These are phyloP conservation scores for Allantophomopsis lycopodina DNA, from an alignment of 2,329 filamentous ascomycete genomes.

Conservation along the genomic window DNA sequence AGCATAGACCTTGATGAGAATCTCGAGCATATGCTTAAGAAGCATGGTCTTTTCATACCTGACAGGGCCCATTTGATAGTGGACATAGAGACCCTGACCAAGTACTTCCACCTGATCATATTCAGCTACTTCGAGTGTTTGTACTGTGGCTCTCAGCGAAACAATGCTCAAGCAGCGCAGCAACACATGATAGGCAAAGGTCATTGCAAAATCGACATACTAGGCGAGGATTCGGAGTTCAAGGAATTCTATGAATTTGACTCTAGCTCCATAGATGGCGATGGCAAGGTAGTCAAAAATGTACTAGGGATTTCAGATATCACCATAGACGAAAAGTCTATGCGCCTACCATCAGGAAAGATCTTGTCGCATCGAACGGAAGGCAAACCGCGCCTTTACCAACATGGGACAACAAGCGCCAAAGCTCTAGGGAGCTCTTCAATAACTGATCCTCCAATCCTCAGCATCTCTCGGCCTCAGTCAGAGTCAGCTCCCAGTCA, in stretches of 20 bases:
- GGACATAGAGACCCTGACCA: conserved; percentile 30
- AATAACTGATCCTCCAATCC: not conserved
- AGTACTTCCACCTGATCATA: conserved; percentile 33
- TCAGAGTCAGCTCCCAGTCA: not conserved
- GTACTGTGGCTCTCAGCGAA: conserved; percentile 29
- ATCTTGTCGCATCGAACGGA: conserved; percentile 1
- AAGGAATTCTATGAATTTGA: conserved; percentile 25
- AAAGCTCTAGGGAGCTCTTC: too few species aligned
- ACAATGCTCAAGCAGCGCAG: conserved; percentile 28
- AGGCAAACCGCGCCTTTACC: conserved; percentile 1
- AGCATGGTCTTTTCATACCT: conserved; percentile 31
- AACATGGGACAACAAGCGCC: not conserved
- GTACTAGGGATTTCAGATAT: not conserved
- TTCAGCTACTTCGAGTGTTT: conserved; percentile 34
- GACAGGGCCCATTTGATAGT: conserved; percentile 24
- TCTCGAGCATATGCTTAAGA: conserved; percentile 31
- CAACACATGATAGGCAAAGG: conserved; percentile 36
- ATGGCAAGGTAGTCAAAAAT: not conserved
- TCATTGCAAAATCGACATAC: conserved; percentile 29
- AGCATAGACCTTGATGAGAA: conserved; percentile 21
- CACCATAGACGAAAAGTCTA: not conserved
- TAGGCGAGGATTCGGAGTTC: conserved; percentile 21
- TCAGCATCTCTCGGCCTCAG: conserved; percentile 1
- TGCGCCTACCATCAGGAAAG: conserved; percentile 1
- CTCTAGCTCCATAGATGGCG: not conserved